Base-by-base conservation (phyloP, 345 rosid species). In the Citrus hindsii region DNA sequence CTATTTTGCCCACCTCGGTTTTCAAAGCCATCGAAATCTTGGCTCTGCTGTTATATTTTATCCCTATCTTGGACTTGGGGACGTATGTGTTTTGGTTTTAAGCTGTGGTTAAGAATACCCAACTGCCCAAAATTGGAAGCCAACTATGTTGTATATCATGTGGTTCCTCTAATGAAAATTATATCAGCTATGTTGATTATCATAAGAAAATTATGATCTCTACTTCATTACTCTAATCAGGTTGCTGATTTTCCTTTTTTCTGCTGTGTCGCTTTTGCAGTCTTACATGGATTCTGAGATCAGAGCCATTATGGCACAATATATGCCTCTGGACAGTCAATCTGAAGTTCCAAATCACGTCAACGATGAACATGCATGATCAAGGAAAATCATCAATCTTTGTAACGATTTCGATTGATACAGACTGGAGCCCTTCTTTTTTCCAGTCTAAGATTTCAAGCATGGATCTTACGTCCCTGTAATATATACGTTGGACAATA, bases 211-310 rank as follows among this genome's bases (percentile, higher is more conserved):
- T 14, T 60, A 2, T 38, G 27, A 74, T 16, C 10, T 8, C 6
- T 4, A 4, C 40, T 4, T 22, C 56, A 4, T 24, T 27, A 74
- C 40, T 10, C 10, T 28, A 40, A 21, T 64, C 22, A 24, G 16
- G 51, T 37, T n/a, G 9, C 60, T 67, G 19, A 76, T 35, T 37
- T 67, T 67, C 65, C 79, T 4, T 24, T 27, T 12, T 80, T 24
- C 51, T 33, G 24, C 21, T 53, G 55, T 79, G 27, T 76, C 38
- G 38, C 73, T 71, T 62, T 71, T 78, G 82, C 94, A 95, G 99
- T 88, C 86, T 28, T 93, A 95, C 92, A 95, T 95, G 99, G 98
- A 95, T 84, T 93, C 98, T 2, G 99, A 95, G 86, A 95, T 95
- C 81, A 88, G 98, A 81, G 98, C 98, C 22, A 95, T 95, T 77